These are phyloP conservation scores for Tephrocybe rancida DNA, from an alignment of 768 basidiomycete genomes.

Conservation along the genomic window DNA sequence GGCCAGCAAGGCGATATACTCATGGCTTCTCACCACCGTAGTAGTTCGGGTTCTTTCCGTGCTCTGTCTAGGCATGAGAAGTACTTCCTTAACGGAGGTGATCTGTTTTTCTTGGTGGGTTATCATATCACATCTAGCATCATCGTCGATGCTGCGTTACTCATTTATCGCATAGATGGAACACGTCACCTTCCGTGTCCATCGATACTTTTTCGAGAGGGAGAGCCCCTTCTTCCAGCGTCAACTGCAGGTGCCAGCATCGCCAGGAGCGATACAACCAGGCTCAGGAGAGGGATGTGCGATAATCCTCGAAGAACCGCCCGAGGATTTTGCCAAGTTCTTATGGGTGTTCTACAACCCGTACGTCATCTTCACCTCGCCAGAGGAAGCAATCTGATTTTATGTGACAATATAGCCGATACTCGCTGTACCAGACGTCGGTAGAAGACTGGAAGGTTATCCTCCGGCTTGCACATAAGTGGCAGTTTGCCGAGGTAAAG, in stretches of 20 bases:
- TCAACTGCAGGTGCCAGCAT: conserved; percentile 33
- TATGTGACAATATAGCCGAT: conserved; percentile 39
- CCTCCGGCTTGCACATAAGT: conserved; percentile 57
- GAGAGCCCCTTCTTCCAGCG: conserved; percentile 50
- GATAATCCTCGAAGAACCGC: conserved; percentile 41
- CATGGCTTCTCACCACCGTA: conserved; percentile 18
- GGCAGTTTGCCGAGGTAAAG: conserved; percentile 59
- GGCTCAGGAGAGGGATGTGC: conserved; percentile 43
- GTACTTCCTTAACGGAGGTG: conserved; percentile 55
- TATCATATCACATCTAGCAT: conserved; percentile 19
- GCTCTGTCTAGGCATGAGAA: conserved; percentile 32
- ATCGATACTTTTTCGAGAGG: conserved; percentile 54
- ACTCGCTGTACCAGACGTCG: conserved; percentile 54
- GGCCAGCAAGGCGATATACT: conserved; percentile 24
- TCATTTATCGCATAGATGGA: conserved; percentile 50
- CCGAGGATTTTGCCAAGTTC: conserved; percentile 44
- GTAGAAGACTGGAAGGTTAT: conserved; percentile 60
- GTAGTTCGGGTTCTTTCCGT: conserved; percentile 20
- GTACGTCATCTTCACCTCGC: conserved; percentile 30
- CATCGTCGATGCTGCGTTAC: conserved; percentile 27
- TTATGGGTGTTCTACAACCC: conserved; percentile 61
- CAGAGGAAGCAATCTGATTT: background rate
- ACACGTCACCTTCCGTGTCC: conserved; percentile 52
- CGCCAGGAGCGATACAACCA: conserved; percentile 29
- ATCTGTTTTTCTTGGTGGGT: conserved; percentile 52